Conservation (phyloP, 2,329 filamentous ascomycete genomes). For the Chaetoscypha palmicola region DNA sequence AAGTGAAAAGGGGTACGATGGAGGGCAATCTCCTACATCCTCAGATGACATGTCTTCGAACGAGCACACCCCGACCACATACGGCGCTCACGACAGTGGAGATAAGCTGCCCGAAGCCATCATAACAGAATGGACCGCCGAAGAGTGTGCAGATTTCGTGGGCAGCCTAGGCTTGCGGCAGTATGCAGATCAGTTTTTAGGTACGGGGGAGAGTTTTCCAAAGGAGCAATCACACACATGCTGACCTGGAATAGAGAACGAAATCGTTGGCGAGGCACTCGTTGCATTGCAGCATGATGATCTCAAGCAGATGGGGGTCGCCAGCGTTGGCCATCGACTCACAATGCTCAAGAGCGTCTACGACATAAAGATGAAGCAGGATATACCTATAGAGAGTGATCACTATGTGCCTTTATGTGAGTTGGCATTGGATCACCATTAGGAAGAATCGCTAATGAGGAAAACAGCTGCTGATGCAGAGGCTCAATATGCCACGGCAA, state of each 20-base stretch:
- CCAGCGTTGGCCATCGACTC: slow-evolving; percentile 86
- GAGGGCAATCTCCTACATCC: slow-evolving; percentile 62
- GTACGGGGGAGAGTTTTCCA: slow-evolving; percentile 43
- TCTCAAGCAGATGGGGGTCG: slow-evolving; percentile 88
- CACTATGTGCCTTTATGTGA: slow-evolving; percentile 90
- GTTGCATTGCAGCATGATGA: slow-evolving; percentile 87
- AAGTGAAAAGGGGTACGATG: slow-evolving; percentile 61
- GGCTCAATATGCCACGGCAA: slow-evolving; percentile 77
- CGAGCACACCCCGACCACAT: slow-evolving; percentile 75
- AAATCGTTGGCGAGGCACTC: slow-evolving; percentile 86
- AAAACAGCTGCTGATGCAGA: slow-evolving; percentile 76
- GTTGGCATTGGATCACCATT: slow-evolving; percentile 30
- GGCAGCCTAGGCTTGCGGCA: slow-evolving; percentile 71
- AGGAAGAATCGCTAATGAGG: slow-evolving; percentile 17
- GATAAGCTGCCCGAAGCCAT: slow-evolving; percentile 66
- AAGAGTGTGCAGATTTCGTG: slow-evolving; percentile 88
- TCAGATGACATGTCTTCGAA: slow-evolving; percentile 58
- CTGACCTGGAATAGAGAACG: slow-evolving; percentile 62
- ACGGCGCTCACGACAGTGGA: slow-evolving; percentile 57
- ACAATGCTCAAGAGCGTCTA: slow-evolving; percentile 95
- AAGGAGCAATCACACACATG: slow-evolving; percentile 12
- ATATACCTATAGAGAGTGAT: slow-evolving; percentile 83
- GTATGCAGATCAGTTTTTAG: slow-evolving; percentile 76
- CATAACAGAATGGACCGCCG: slow-evolving; percentile 73
- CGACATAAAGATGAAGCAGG: slow-evolving; percentile 90